Evolutionary conservation across 2,329 filamentous ascomycete species (phyloP).

Genomic region (Epichloe glyceriae): DNA sequence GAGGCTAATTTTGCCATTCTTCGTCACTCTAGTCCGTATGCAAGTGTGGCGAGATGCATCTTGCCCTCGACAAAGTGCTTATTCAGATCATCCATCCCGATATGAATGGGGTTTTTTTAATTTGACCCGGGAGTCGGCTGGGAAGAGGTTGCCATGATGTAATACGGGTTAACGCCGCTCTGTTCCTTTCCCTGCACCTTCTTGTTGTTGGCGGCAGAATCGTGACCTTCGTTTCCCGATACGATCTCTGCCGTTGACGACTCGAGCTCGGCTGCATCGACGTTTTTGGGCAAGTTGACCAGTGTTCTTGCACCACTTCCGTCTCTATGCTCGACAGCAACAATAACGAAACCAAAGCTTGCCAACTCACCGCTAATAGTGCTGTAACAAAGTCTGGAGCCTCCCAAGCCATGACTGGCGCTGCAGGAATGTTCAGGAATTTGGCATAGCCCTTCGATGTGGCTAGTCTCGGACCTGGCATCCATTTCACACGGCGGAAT

Average conservation of each 20-base stretch:
- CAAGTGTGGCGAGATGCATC: no score
- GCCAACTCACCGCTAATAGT: slow-evolving; percentile 53
- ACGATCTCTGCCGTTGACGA: slow-evolving; percentile 16
- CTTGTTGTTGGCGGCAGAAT: slow-evolving; percentile 18
- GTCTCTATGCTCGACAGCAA: slow-evolving; percentile 52
- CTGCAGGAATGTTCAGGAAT: slow-evolving; percentile 39
- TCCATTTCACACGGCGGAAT: slow-evolving; percentile 46
- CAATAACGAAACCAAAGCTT: slow-evolving; percentile 52
- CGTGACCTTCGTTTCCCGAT: slow-evolving; percentile 9
- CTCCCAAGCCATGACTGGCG: slow-evolving; percentile 47
- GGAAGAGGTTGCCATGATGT: slow-evolving; percentile 25
- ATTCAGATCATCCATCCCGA: no score
- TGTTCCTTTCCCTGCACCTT: slow-evolving; percentile 17
- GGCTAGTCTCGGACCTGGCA: slow-evolving; percentile 42
- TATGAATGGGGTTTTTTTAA: no score
- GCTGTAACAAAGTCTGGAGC: slow-evolving; percentile 49
- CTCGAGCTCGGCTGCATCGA: slow-evolving; percentile 19
- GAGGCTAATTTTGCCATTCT: no score
- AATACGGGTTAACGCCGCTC: slow-evolving; percentile 21
- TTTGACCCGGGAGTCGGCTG: no score
- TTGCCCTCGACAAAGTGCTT: no score
- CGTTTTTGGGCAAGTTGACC: slow-evolving; percentile 39
- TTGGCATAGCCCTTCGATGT: slow-evolving; percentile 49
- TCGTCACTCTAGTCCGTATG: no score
- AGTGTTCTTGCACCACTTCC: slow-evolving; percentile 49